These are phyloP conservation scores for Russula sp. DNA, from an alignment of 768 basidiomycete species.

Conservation along the genomic window DNA sequence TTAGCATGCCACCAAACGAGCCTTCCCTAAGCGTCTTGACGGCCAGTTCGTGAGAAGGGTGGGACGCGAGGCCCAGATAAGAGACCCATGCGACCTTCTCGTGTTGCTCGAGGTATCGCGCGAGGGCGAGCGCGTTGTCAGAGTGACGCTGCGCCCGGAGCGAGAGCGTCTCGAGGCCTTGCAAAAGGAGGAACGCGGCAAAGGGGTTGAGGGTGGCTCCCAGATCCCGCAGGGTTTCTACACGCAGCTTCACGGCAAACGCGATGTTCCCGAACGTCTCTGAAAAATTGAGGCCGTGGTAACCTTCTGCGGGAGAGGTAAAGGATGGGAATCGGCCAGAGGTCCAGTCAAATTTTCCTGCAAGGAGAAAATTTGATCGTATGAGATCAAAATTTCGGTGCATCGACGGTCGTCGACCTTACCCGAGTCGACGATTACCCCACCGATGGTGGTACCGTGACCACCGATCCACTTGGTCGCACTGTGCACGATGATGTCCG, in stretches of 20 bases:
- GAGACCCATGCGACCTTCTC: constrained; percentile 68
- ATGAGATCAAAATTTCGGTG: neutral
- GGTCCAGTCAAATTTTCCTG: constrained; percentile 69
- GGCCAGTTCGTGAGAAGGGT: constrained; percentile 54
- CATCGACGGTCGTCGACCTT: neutral
- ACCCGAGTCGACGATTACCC: constrained; percentile 69
- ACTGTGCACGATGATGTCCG: constrained; percentile 76
- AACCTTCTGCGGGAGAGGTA: constrained; percentile 70
- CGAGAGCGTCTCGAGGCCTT: constrained; percentile 72
- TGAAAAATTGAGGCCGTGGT: constrained; percentile 61
- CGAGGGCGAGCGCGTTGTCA: constrained; percentile 63
- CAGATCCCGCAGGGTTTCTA: constrained; percentile 57
- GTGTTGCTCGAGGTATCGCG: constrained; percentile 54
- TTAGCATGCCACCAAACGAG: constrained; percentile 65
- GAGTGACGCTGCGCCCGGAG: constrained; percentile 65
- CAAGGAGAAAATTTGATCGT: neutral
- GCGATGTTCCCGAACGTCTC: constrained; percentile 60
- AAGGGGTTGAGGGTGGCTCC: constrained; percentile 65
- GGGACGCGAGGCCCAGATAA: constrained; percentile 61
- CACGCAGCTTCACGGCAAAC: constrained; percentile 57
- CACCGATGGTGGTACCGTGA: constrained; percentile 74
- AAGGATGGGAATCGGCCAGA: constrained; percentile 69
- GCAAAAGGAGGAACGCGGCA: constrained; percentile 65
- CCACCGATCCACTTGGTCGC: constrained; percentile 85
- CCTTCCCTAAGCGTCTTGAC: constrained; percentile 46